Conservation (phyloP, 1,284 basidiomycete species). For the Trichosporon sp. region DNA sequence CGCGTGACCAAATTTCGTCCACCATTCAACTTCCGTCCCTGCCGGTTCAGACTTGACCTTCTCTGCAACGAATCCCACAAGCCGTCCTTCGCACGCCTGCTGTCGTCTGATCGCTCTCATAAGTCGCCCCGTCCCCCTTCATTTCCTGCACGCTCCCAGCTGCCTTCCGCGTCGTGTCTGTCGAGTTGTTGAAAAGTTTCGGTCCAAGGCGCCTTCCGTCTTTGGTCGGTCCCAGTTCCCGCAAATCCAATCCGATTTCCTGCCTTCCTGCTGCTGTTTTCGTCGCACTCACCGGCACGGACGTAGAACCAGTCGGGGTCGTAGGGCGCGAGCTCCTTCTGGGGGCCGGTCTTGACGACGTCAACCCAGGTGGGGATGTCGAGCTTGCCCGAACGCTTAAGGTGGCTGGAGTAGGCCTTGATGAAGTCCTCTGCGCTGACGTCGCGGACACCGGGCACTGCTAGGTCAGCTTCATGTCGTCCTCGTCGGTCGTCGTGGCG, state of each 20-base stretch:
- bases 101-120: background rate
- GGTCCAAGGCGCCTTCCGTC: background rate
- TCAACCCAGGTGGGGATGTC: slow-evolving; percentile 99
- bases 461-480: slow-evolving; percentile 1
- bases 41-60: background rate
- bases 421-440: slow-evolving; percentile 63
- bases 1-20: background rate
- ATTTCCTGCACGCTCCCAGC: background rate
- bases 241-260: background rate
- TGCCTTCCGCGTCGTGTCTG: background rate
- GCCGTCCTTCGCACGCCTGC: too few species aligned
- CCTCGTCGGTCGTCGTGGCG: slow-evolving; percentile 3
- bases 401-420: slow-evolving; percentile 75
- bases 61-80: background rate
- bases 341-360: slow-evolving; percentile 96
- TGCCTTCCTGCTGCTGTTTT: slow-evolving; percentile 1
- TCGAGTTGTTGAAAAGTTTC: background rate
- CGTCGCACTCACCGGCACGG: slow-evolving; percentile 68
- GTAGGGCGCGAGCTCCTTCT: slow-evolving; percentile 98
- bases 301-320: slow-evolving; percentile 99
- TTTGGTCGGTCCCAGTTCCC: background rate
- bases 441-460: slow-evolving; percentile 5
- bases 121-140: background rate
- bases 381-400: slow-evolving; percentile 65
- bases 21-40: background rate